These are phyloP conservation scores for Aspergillus sp. DNA, from an alignment of 2,329 filamentous ascomycete species.

Conservation along the genomic window DNA sequence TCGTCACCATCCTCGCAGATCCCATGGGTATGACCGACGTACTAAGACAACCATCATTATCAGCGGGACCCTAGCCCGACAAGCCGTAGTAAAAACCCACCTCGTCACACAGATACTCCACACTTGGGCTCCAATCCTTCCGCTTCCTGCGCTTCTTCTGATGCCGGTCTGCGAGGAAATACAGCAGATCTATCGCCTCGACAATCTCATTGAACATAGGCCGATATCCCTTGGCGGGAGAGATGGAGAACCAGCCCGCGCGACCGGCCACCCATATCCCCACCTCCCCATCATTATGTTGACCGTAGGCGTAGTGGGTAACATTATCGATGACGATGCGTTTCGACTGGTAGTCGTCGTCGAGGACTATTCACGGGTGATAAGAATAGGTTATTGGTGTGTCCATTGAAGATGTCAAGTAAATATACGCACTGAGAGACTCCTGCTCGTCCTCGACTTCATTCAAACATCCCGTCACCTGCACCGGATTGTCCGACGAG, in stretches of 20 bases:
- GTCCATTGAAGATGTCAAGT: no score
- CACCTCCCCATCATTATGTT: conserved; percentile 48
- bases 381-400: not conserved
- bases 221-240: conserved; percentile 46
- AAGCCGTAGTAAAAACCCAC: conserved; percentile 15
- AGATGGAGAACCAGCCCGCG: conserved; percentile 55
- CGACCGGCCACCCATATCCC: conserved; percentile 54
- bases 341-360: conserved; percentile 33
- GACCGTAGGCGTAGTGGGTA: conserved; percentile 43
- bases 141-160: conserved; percentile 31
- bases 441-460: conserved; percentile 38
- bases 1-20: conserved; percentile 38
- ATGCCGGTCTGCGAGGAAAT: conserved; percentile 54
- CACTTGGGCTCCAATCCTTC: conserved; percentile 26
- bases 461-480: conserved; percentile 46
- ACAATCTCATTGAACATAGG: conserved; percentile 48
- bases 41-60: conserved; percentile 18
- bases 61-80: not conserved
- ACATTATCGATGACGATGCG: conserved; percentile 43
- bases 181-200: conserved; percentile 52
- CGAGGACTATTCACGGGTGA: conserved; percentile 23
- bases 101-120: conserved; percentile 35
- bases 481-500: conserved; percentile 47
- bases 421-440: conserved; percentile 28
- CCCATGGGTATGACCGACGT: conserved; percentile 35